These are phyloP conservation scores for Fraxinus anomala DNA, from an alignment of 257 asterid genomes.

Conservation along the genomic window DNA sequence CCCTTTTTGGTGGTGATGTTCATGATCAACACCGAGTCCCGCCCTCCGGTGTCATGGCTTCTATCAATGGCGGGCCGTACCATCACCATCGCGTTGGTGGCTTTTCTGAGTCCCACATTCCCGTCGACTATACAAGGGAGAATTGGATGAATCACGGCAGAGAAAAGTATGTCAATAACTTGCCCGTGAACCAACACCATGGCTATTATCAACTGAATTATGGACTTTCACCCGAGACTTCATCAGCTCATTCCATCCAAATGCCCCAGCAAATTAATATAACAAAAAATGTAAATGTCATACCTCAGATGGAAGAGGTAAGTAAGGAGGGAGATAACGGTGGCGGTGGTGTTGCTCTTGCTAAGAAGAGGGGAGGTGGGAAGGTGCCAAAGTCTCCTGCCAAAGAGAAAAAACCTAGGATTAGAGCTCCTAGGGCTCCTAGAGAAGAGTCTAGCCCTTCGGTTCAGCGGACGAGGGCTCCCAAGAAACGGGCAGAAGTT, in stretches of 20 bases:
- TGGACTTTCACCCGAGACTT: slow-evolving; percentile 57
- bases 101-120: slow-evolving; percentile 43
- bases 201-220: slow-evolving; percentile 42
- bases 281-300: slow-evolving; percentile 37
- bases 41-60: slow-evolving; percentile 45
- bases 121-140: slow-evolving; percentile 46
- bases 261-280: slow-evolving; percentile 44
- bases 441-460: slow-evolving; percentile 44
- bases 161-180: slow-evolving; percentile 48
- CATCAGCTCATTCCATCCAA: slow-evolving; percentile 55
- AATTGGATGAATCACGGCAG: slow-evolving; percentile 51
- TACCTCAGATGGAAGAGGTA: slow-evolving; percentile 40
- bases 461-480: slow-evolving; percentile 59
- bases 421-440: slow-evolving; percentile 42
- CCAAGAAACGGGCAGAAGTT: slow-evolving; percentile 75
- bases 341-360: slow-evolving; percentile 23
- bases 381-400: slow-evolving; percentile 48
- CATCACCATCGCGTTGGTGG: slow-evolving; percentile 75
- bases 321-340: slow-evolving; percentile 50
- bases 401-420: slow-evolving; percentile 65
- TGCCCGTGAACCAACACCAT: slow-evolving; percentile 46
- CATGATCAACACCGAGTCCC: slow-evolving; percentile 41
- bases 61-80: slow-evolving; percentile 58
- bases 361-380: slow-evolving; percentile 56
- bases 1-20: slow-evolving; percentile 43